Evolutionary conservation across 2,329 filamentous ascomycete species (phyloP), one percentile per base, ranked within the genome.

Genomic region (Curvularia sp.): DNA sequence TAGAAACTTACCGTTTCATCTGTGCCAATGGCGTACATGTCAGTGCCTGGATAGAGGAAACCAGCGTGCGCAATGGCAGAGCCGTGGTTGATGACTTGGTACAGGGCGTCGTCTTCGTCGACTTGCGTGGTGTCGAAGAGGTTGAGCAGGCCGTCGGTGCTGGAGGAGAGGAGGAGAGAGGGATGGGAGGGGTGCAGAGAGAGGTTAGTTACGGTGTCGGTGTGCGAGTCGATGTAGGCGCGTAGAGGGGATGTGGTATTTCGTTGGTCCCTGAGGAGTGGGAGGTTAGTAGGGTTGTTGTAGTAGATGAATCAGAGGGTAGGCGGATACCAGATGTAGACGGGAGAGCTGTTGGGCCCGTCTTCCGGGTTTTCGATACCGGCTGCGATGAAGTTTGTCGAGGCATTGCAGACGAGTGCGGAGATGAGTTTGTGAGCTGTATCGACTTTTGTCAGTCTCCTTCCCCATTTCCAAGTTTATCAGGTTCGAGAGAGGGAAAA

Each of bases 1-100:
- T 93, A 92, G 57, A 93, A 83, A 18, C 89, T 88, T 62, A 93
- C 85, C 58, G 86, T 88, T 79, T 95, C 91, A 72, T 94, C 91
- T 58, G 92, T 90, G 0, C 89, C 91, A 9, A 93, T 78, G 4
- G 89, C 89, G 63, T 87, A 92, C 31, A 93, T 84, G 39, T 75
- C 71, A 2, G 72, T 76, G 39, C 61, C 62, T 0, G 71, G 71
- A 47, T 81, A 86, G 54, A 94, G 80, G 78, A 93, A 93, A 5
- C 87, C 89, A 13, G 90, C 88, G 65, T 86, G 89, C 74, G 92
- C 90, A 63, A 94, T 85, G 0, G 90, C 91, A 33, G 88, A 86
- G 38, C 86, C 84, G 71, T 91, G 89, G 75, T 94, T 94, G 74
- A 93, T 88, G 12, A 92, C 90, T 76, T 92, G 89, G 58, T 90